A percentile compares a stretch with the other conserved stretches of the same genome.
Conservation (phyloP, 163 green algal genomes). For the Chloromonas sp. region DNA sequence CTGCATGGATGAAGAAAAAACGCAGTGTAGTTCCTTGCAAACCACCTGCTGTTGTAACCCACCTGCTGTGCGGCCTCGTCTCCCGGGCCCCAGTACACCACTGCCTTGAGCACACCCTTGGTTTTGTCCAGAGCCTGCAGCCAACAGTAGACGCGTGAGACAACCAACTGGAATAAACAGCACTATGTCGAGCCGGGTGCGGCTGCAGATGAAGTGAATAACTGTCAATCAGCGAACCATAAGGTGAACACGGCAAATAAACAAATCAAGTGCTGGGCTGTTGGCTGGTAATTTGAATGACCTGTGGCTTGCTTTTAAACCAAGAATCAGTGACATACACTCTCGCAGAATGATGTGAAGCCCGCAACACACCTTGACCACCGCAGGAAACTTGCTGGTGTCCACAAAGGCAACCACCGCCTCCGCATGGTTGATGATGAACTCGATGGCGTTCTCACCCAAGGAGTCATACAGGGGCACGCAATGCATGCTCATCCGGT, state of each 20-base stretch:
- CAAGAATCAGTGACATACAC: no score
- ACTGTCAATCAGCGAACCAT: no score
- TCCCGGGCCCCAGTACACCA: conserved; percentile 74
- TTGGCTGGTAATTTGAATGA: no score
- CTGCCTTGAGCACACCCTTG: conserved; percentile 53
- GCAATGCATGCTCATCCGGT: conserved; percentile 60
- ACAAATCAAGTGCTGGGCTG: no score
- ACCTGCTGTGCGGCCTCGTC: conserved; percentile 37
- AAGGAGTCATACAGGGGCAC: conserved; percentile 94
- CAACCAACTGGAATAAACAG: no score
- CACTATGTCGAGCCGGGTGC: no score
- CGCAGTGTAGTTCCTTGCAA: no score
- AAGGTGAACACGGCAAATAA: no score
- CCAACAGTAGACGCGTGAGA: no score
- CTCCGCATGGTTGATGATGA: conserved; percentile 79
- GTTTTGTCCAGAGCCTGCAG: conserved; percentile 38
- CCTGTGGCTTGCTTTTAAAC: no score
- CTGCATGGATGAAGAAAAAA: no score
- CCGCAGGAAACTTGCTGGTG: conserved; percentile 25
- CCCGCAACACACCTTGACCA: conserved; percentile 30
- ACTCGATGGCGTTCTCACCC: conserved; percentile 87
- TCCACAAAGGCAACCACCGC: conserved; percentile 18
- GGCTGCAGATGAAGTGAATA: no score
- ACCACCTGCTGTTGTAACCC: background rate
- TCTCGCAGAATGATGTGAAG: background rate